Evolutionary conservation across 2,329 filamentous ascomycete genomes (phyloP), one percentile per base, ranked within the genome.

Genomic region (Talaromyces sp.): DNA sequence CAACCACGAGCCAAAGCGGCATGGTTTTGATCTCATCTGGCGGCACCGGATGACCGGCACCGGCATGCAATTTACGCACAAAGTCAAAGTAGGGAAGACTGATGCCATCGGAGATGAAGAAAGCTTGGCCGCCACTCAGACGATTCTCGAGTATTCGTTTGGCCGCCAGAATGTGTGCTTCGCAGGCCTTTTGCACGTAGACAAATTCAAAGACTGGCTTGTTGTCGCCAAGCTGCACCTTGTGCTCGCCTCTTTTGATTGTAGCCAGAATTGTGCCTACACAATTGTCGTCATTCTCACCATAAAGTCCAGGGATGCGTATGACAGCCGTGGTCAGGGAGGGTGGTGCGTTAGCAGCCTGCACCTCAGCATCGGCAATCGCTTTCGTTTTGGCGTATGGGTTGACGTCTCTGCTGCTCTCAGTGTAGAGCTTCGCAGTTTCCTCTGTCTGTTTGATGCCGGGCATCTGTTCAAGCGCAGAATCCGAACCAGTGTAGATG

Each of bases 101-200:
- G 24, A 63, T 39, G n/a, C 61, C 61, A 50, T 63, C 61, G 39
- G 61, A 63, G 37, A 63, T 63, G 11, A 63, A 63, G 27, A 62
- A 63, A 14, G 61, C 61, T 31, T 63, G 50, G 22, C 61, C 50
- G 11, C 61, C 61, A 14, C 5, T 13, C n/a, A 35, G 16, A 14
- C 24, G n/a, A 41, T 50, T 50, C 16, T 63, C 61, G 3, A 63
- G 50, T 37, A 57, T 49, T 45, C 39, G 50, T 47, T 63, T 63
- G 3, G 61, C 61, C n/a, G 61, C 61, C 39, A 63, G 37, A 27
- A 63, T 57, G 43, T 63, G 61, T 57, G 61, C 61, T 37, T 63
- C 50, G 39, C 61, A 63, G 14, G 61, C 61, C 31, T 63, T 63
- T 24, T 57, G 11, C 24, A 63, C 27, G 50, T 57, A 63, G 50